Evolutionary conservation across 805 yeast species (phyloP).

Genomic region (Hyphopichia homilentoma): DNA sequence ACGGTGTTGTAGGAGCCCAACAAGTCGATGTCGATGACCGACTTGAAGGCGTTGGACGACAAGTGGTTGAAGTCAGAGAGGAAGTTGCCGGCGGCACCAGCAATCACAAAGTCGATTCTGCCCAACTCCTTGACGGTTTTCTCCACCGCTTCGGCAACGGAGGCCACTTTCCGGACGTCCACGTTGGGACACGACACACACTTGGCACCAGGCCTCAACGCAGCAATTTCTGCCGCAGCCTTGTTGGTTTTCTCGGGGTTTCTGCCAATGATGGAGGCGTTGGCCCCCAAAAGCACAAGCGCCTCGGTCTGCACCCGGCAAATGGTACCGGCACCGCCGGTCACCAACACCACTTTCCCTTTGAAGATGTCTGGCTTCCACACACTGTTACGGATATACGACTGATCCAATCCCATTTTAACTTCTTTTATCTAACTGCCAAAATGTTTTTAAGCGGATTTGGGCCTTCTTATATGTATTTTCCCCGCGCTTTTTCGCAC

Average conservation of each 20-base stretch:
- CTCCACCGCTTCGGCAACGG: slow-evolving; percentile 59
- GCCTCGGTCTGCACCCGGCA: slow-evolving; percentile 89
- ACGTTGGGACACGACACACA: slow-evolving; percentile 66
- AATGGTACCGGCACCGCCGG: slow-evolving; percentile 95
- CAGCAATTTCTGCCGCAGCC: slow-evolving; percentile 62
- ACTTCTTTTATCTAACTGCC: too few relatives aligned
- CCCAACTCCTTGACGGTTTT: slow-evolving; percentile 46
- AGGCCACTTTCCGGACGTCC: slow-evolving; percentile 70
- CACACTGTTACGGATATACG: slow-evolving; percentile 12
- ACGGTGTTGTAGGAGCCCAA: slow-evolving; percentile 41
- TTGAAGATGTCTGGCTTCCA: slow-evolving; percentile 64
- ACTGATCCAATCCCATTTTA: background rate
- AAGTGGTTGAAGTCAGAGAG: slow-evolving; percentile 41
- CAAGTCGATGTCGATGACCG: slow-evolving; percentile 37
- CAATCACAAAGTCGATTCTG: slow-evolving; percentile 40
- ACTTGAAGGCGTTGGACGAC: slow-evolving; percentile 38
- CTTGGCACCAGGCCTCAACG: slow-evolving; percentile 51
- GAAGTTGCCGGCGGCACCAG: slow-evolving; percentile 45
- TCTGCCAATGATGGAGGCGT: slow-evolving; percentile 83
- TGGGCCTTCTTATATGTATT: too few relatives aligned
- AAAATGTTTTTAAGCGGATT: too few relatives aligned
- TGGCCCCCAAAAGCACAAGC: slow-evolving; percentile 76
- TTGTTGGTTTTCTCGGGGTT: slow-evolving; percentile 57
- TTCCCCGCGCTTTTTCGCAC: too few relatives aligned
- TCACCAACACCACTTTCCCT: slow-evolving; percentile 84